These are phyloP conservation scores for Penicillium cinerascens DNA, from an alignment of 495 filamentous ascomycete genomes.

Conservation along the genomic window DNA sequence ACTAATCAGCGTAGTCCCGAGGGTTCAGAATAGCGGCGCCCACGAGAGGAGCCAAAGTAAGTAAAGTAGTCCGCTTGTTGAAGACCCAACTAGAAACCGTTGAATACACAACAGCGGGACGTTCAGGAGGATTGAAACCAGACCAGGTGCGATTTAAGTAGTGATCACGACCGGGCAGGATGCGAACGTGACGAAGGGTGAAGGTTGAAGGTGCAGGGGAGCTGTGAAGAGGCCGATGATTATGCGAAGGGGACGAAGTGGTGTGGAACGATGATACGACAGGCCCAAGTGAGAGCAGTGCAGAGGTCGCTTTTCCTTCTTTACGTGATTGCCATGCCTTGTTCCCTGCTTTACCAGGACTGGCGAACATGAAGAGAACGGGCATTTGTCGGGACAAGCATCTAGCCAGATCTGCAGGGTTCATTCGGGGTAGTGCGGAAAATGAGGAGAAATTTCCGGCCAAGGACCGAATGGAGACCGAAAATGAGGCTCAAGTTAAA, in stretches of 20 bases:
- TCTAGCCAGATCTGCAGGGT: slow-evolving; percentile 17
- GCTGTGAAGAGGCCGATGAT: slow-evolving; percentile 8
- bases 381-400: slow-evolving; percentile 13
- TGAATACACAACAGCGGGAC: slow-evolving; percentile 10
- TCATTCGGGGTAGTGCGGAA: neutral
- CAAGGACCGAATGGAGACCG: neutral
- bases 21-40: slow-evolving; percentile 31
- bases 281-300: neutral
- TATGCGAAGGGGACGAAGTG: slow-evolving; percentile 1
- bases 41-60: slow-evolving; percentile 31
- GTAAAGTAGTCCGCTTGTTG: slow-evolving; percentile 28
- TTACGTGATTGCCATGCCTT: slow-evolving; percentile 1
- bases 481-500: neutral
- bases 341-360: neutral
- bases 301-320: neutral
- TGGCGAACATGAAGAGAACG: slow-evolving; percentile 9
- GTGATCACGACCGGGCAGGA: neutral
- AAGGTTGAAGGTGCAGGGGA: too few species aligned
- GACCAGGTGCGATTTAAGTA: neutral
- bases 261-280: neutral
- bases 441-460: neutral
- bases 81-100: slow-evolving; percentile 2
- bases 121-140: neutral
- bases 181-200: neutral
- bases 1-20: slow-evolving; percentile 28